phyloP scores from a whole-genome alignment of 306 rosid species.

The Medicago truncatula region MtrunA17r5.0-ANR NC_053042.1:53041501-53042000 shows the following conservation, averaged over 20 bases:
- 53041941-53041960: constrained; percentile 36
- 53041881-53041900: not conserved
- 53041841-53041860: not conserved
- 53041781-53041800: not conserved
- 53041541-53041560: not conserved
- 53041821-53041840: not conserved
- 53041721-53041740: constrained; percentile 1
- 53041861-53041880: not conserved
- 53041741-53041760: constrained; percentile 16
- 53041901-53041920: constrained; percentile 24
- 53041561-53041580: not conserved
- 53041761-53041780: constrained; percentile 7
- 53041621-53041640: constrained; percentile 4
- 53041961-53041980: constrained; percentile 13
- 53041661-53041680: not conserved
- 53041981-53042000: constrained; percentile 9
- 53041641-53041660: not conserved
- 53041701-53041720: not conserved
- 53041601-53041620: not conserved
- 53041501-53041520: not conserved
- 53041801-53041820: not conserved
- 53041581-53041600: not conserved
- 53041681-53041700: not conserved
- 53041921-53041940: constrained; percentile 14
- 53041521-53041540: not conserved